These are phyloP conservation scores for Salix caprea DNA, from an alignment of 345 rosid species.

Conservation along the genomic window DNA sequence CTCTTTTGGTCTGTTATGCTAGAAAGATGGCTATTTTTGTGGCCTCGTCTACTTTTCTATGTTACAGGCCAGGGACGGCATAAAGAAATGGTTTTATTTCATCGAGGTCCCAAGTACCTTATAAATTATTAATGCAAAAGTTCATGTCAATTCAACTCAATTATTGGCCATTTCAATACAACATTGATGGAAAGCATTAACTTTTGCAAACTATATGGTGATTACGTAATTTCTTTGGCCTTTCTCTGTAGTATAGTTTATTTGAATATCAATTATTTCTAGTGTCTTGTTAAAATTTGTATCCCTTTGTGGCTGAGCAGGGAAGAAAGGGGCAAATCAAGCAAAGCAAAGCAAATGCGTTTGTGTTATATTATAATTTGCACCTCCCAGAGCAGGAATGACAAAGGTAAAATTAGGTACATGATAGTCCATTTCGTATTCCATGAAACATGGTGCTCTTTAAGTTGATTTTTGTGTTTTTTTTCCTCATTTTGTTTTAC, in stretches of 20 bases:
- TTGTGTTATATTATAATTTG: constrained; percentile 70
- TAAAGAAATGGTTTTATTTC: neutral
- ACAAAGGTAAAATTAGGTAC: constrained; percentile 23
- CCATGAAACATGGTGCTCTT: neutral
- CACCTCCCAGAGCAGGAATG: constrained; percentile 16
- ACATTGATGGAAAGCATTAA: neutral
- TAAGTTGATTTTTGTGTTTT: neutral
- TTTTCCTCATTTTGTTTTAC: neutral
- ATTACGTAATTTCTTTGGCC: constrained; percentile 12
- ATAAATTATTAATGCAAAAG: neutral
- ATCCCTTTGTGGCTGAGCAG: constrained; percentile 41
- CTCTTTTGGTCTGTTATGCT: neutral
- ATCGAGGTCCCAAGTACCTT: neutral
- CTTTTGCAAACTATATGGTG: constrained; percentile 7
- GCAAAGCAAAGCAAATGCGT: constrained; percentile 69
- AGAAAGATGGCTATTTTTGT: neutral
- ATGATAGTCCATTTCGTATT: neutral
- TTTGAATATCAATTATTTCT: neutral
- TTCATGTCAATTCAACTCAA: neutral
- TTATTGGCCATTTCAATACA: neutral
- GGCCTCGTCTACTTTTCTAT: neutral
- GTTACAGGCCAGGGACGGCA: neutral
- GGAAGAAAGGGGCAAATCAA: constrained; percentile 56
- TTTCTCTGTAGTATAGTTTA: constrained; percentile 7
- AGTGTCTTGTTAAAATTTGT: constrained; percentile 10